Evolutionary conservation across 441 rosid genomes (phyloP).

Genomic region (Manihot esculenta): DNA sequence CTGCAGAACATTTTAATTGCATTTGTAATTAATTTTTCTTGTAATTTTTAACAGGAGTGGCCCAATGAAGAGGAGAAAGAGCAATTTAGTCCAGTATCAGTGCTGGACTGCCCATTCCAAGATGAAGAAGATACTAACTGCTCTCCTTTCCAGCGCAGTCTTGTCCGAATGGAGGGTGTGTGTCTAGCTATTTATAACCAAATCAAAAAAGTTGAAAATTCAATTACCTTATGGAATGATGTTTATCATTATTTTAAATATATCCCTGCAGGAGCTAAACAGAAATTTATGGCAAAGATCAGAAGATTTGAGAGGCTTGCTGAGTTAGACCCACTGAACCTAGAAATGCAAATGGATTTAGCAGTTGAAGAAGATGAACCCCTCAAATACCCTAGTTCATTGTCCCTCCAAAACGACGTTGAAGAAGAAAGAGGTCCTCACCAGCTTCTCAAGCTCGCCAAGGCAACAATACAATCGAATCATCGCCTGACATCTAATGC

Average conservation of each 20-base stretch:
- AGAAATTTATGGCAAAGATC: conserved; percentile 30
- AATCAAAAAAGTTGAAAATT: no score
- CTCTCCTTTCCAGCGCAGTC: conserved; percentile 35
- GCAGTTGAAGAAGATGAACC: conserved; percentile 27
- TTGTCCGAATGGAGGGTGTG: conserved; percentile 33
- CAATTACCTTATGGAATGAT: no score
- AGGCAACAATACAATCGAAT: conserved; percentile 12
- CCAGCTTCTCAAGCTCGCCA: conserved; percentile 27
- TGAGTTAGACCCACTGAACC: conserved; percentile 41
- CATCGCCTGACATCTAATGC: conserved; percentile 4
- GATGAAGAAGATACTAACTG: conserved; percentile 45
- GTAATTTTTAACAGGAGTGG: conserved; percentile 42
- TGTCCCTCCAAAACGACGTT: not conserved
- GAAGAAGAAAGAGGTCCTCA: conserved; percentile 15
- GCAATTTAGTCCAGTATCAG: conserved; percentile 72
- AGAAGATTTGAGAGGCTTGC: conserved; percentile 34
- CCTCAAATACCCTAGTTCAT: conserved; percentile 7
- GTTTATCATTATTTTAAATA: not conserved
- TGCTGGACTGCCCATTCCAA: conserved; percentile 66
- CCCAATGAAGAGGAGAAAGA: conserved; percentile 49
- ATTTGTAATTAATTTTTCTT: not conserved
- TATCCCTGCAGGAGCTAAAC: conserved; percentile 36
- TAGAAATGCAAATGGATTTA: conserved; percentile 42
- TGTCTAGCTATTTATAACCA: no score
- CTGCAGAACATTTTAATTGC: not conserved